These are phyloP conservation scores for Talaromyces stipitatus DNA, from an alignment of 495 filamentous ascomycete genomes.

Conservation along the genomic window DNA sequence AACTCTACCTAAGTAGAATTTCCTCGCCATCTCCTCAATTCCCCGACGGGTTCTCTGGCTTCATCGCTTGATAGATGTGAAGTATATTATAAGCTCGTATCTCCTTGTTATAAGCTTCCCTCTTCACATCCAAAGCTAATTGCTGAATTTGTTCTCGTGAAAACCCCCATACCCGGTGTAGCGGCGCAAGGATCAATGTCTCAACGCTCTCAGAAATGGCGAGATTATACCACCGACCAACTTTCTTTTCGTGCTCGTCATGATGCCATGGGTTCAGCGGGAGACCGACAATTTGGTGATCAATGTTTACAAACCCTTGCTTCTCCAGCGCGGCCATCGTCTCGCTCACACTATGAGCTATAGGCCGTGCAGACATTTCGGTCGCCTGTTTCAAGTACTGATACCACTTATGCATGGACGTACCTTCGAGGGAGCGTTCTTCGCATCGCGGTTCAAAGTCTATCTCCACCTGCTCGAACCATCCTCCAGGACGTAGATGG, in stretches of 20 bases:
- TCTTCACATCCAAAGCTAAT: slow-evolving; percentile 54
- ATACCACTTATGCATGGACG: slow-evolving; percentile 58
- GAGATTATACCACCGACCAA: slow-evolving; percentile 82
- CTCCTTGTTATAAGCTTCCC: slow-evolving; percentile 61
- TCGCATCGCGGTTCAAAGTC: slow-evolving; percentile 76
- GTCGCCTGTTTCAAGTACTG: slow-evolving; percentile 64
- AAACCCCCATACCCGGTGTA: slow-evolving; percentile 61
- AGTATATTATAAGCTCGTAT: slow-evolving; percentile 69
- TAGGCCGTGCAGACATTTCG: slow-evolving; percentile 50
- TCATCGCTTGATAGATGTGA: slow-evolving; percentile 45
- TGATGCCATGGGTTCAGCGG: slow-evolving; percentile 75
- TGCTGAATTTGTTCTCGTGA: slow-evolving; percentile 56
- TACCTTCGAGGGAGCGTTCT: slow-evolving; percentile 50
- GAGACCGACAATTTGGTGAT: slow-evolving; percentile 62
- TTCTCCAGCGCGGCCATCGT: slow-evolving; percentile 56
- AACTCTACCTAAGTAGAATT: slow-evolving; percentile 5
- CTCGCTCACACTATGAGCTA: slow-evolving; percentile 53
- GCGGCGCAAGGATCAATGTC: slow-evolving; percentile 64
- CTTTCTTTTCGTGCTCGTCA: slow-evolving; percentile 58
- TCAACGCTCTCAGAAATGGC: slow-evolving; percentile 66
- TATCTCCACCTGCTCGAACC: slow-evolving; percentile 89
- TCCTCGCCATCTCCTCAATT: slow-evolving; percentile 9
- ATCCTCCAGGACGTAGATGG: slow-evolving; percentile 76
- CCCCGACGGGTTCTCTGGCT: slow-evolving; percentile 14
- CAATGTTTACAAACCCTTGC: slow-evolving; percentile 78